phyloP scores from a whole-genome alignment of 2,329 filamentous ascomycete species.

The Talaromyces sp. region DNA sequence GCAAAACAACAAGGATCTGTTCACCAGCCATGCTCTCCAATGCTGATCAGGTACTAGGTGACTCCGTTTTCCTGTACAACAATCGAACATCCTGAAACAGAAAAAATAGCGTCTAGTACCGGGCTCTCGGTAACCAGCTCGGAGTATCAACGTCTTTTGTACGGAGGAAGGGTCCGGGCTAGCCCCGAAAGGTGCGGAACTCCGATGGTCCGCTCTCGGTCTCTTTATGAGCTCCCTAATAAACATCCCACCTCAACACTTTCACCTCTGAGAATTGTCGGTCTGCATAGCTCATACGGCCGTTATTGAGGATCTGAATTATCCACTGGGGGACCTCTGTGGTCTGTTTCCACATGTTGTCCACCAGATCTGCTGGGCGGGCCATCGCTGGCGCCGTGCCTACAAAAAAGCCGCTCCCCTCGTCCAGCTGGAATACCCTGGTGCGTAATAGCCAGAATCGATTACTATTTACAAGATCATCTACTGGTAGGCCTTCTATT shows the following conservation, averaged over 20 bases:
- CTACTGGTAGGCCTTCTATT: not conserved
- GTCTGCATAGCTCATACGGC: not conserved
- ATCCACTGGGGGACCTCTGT: not conserved
- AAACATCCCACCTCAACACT: not conserved
- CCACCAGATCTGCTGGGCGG: constrained; percentile 1
- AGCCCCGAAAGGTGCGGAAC: not conserved
- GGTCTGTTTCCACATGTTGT: constrained; percentile 13
- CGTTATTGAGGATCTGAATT: not conserved
- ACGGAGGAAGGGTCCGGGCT: not conserved
- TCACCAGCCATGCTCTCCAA: not conserved
- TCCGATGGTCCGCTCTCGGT: not conserved
- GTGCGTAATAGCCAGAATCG: not conserved
- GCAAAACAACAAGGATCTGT: not conserved
- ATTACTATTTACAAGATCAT: constrained; percentile 1
- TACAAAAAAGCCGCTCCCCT: constrained; percentile 12
- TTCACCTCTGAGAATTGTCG: not conserved
- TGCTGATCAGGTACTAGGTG: too few species aligned
- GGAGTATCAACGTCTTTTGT: not conserved
- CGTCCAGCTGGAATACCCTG: not conserved
- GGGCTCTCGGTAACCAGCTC: not conserved
- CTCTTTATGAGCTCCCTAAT: not conserved
- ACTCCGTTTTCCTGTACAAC: not conserved
- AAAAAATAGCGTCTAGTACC: not conserved
- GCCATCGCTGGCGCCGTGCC: not conserved
- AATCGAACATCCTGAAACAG: not conserved